Evolutionary conservation across 352 stramenopile genomes (phyloP).

Genomic region (Globisporangium okanoganense): DNA sequence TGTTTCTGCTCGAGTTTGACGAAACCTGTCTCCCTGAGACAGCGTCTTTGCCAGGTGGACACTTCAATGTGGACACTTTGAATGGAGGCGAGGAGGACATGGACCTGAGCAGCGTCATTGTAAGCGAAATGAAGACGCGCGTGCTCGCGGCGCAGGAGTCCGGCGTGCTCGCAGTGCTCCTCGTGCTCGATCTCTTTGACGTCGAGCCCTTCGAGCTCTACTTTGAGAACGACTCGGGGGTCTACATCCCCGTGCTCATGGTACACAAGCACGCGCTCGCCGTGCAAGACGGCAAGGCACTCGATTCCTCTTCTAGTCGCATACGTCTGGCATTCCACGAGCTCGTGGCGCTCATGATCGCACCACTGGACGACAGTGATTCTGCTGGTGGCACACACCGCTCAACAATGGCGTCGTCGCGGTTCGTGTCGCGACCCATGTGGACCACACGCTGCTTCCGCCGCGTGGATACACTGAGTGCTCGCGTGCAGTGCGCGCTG

Average conservation of each 20-base stretch:
- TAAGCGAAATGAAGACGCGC: slow-evolving; percentile 38
- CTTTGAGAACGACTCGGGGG: slow-evolving; percentile 38
- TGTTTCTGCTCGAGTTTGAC: slow-evolving; percentile 47
- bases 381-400: not conserved
- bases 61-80: not conserved
- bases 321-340: slow-evolving; percentile 22
- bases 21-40: slow-evolving; percentile 15
- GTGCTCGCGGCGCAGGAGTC: slow-evolving; percentile 60
- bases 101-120: slow-evolving; percentile 31
- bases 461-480: slow-evolving; percentile 35
- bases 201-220: slow-evolving; percentile 53
- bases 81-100: not conserved
- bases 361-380: not conserved
- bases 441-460: slow-evolving; percentile 47
- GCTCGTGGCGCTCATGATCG: slow-evolving; percentile 21
- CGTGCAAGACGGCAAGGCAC: not conserved
- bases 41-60: not conserved
- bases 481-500: slow-evolving; percentile 35
- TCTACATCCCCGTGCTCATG: slow-evolving; percentile 79
- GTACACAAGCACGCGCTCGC: slow-evolving; percentile 20
- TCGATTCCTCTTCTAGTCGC: slow-evolving; percentile 17
- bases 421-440: slow-evolving; percentile 19
- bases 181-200: slow-evolving; percentile 60
- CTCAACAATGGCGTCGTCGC: not conserved
- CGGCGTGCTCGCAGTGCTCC: slow-evolving; percentile 47